Conservation (phyloP, 768 basidiomycete species). For the Kondoa malvinella region DNA sequence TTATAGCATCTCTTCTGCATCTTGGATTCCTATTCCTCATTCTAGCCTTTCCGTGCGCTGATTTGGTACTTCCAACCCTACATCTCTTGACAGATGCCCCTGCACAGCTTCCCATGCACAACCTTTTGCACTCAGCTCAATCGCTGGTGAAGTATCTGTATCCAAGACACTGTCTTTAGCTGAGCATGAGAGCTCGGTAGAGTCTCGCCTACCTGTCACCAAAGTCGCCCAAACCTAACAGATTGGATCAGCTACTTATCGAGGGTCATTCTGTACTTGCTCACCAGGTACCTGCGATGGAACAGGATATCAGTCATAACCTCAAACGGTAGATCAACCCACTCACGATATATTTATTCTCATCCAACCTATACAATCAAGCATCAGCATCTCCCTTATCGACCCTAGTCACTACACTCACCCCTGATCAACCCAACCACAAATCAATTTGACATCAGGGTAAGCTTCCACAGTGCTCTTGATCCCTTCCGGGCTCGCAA, state of each 20-base stretch:
- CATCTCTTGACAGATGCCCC: too few species aligned
- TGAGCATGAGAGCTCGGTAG: neutral
- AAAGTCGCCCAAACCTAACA: neutral
- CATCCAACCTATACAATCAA: neutral
- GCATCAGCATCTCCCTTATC: conserved; percentile 11
- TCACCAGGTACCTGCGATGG: neutral
- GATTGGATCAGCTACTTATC: too few species aligned
- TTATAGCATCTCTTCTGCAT: too few species aligned
- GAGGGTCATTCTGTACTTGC: too few species aligned
- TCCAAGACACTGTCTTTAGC: conserved; percentile 16
- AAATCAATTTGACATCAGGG: conserved; percentile 25
- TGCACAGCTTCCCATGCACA: too few species aligned
- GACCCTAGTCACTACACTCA: conserved; percentile 21
- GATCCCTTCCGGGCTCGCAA: conserved; percentile 28
- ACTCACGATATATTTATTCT: conserved; percentile 22
- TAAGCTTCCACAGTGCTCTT: conserved; percentile 21
- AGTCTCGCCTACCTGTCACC: neutral
- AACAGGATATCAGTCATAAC: neutral
- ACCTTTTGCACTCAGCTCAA: neutral
- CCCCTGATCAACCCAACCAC: conserved; percentile 28
- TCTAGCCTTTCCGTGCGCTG: too few species aligned
- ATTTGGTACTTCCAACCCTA: too few species aligned
- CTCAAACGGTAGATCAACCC: conserved; percentile 7
- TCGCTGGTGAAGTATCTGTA: conserved; percentile 22
- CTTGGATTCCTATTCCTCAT: too few species aligned